phyloP scores from a whole-genome alignment of 2,329 filamentous ascomycete genomes.

The Hypoxylon sp. region DNA sequence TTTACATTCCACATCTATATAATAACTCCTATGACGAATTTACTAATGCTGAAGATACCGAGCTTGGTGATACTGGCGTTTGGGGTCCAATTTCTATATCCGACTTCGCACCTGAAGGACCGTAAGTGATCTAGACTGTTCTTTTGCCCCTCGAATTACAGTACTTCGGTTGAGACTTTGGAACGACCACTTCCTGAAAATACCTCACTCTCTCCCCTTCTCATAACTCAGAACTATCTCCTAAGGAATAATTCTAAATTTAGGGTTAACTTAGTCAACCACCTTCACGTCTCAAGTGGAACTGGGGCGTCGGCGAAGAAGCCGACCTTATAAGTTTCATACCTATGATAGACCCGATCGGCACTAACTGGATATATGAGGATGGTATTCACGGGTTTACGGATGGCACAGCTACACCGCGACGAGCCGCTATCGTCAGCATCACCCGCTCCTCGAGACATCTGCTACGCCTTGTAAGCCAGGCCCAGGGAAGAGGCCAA shows the following conservation, averaged over 20 bases:
- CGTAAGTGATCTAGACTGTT: not conserved
- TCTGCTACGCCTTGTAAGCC: constrained; percentile 75
- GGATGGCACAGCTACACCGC: constrained; percentile 63
- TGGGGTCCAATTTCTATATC: constrained; percentile 56
- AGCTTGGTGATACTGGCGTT: constrained; percentile 67
- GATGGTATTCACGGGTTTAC: constrained; percentile 74
- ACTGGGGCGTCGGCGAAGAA: constrained; percentile 75
- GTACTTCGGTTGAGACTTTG: not conserved
- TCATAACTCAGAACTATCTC: not conserved
- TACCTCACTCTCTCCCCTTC: not conserved
- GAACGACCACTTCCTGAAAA: not conserved
- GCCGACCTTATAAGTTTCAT: constrained; percentile 81
- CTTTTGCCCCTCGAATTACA: not conserved
- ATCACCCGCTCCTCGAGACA: constrained; percentile 73
- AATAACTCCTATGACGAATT: constrained; percentile 75
- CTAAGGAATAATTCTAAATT: not conserved
- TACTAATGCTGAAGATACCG: constrained; percentile 36
- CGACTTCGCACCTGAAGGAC: constrained; percentile 61
- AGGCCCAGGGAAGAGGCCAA: constrained; percentile 73
- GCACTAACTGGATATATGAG: constrained; percentile 77
- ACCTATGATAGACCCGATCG: constrained; percentile 75
- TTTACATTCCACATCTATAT: constrained; percentile 77
- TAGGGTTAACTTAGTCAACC: not conserved
- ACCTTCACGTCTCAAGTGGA: constrained; percentile 35
- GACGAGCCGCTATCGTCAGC: constrained; percentile 77